Conservation (phyloP, 208 protist species). For the Acanthamoeba sp. region DNA sequence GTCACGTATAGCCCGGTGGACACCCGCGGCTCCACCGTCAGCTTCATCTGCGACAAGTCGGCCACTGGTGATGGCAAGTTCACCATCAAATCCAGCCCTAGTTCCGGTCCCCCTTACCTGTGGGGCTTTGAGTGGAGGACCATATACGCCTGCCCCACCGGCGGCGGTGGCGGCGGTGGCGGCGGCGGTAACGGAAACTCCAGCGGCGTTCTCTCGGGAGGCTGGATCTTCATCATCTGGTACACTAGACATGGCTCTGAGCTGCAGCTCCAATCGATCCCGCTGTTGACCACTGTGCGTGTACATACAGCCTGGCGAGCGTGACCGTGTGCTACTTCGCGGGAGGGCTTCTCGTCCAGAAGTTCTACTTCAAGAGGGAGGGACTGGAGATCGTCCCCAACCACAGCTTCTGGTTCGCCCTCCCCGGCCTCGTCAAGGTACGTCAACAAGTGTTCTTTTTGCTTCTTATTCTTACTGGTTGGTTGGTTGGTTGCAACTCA, state of each 20-base stretch:
- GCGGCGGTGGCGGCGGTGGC: not conserved
- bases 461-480: not conserved
- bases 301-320: not conserved
- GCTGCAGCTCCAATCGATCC: too few species aligned
- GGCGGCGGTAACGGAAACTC: not conserved
- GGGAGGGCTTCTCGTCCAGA: not conserved
- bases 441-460: not conserved
- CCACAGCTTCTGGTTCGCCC: not conserved
- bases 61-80: not conserved
- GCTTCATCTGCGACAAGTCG: not conserved
- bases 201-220: not conserved
- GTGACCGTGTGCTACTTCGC: not conserved
- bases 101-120: not conserved
- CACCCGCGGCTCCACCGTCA: not conserved
- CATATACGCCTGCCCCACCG: not conserved
- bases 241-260: not conserved
- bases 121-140: not conserved
- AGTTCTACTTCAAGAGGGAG: constrained; percentile 36
- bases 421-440: constrained; percentile 39
- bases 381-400: constrained; percentile 12
- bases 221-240: constrained; percentile 57
- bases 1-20: not conserved
- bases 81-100: too few species aligned
- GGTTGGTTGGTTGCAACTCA: not conserved
- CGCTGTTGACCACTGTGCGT: too few species aligned